These are phyloP conservation scores for Globisporangium cederbergense DNA, from an alignment of 352 stramenopile species.

Conservation along the genomic window DNA sequence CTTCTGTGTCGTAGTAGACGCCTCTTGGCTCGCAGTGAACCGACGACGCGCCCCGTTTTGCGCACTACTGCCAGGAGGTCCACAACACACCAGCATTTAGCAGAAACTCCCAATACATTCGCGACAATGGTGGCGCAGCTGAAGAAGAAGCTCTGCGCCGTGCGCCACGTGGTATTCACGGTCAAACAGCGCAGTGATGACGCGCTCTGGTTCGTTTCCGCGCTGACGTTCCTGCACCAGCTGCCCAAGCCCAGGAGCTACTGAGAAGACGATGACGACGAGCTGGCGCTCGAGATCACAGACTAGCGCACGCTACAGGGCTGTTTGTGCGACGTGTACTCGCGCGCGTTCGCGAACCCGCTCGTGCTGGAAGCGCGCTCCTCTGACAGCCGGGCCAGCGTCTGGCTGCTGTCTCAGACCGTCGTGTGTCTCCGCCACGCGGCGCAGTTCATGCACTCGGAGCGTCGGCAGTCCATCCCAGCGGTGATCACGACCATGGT, in stretches of 20 bases:
- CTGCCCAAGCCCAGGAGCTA: constrained; percentile 41
- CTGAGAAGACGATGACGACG: constrained; percentile 31
- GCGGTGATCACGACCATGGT: constrained; percentile 41
- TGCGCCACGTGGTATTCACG: constrained; percentile 36
- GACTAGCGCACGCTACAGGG: constrained; percentile 39
- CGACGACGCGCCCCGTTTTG: too few species aligned
- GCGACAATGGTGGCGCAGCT: constrained; percentile 20
- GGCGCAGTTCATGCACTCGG: constrained; percentile 51
- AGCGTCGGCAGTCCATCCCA: constrained; percentile 35
- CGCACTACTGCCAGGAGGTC: too few species aligned
- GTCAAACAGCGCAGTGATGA: constrained; percentile 28
- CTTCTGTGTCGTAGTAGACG: too few species aligned
- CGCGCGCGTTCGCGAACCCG: constrained; percentile 35
- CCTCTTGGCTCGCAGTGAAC: too few species aligned
- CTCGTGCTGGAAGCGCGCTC: constrained; percentile 4
- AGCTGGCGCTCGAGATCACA: constrained; percentile 21
- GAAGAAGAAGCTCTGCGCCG: constrained; percentile 18
- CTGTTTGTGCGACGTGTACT: constrained; percentile 47
- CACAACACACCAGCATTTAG: too few species aligned
- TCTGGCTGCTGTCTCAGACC: constrained; percentile 22
- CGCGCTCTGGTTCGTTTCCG: constrained; percentile 35
- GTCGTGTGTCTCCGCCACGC: constrained; percentile 50
- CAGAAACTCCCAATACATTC: too few species aligned
- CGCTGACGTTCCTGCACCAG: constrained; percentile 36
- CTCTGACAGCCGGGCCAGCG: constrained; percentile 10